These are phyloP conservation scores for Secale cereale DNA, from an alignment of 176 grass and related monocot species.

Conservation along the genomic window DNA sequence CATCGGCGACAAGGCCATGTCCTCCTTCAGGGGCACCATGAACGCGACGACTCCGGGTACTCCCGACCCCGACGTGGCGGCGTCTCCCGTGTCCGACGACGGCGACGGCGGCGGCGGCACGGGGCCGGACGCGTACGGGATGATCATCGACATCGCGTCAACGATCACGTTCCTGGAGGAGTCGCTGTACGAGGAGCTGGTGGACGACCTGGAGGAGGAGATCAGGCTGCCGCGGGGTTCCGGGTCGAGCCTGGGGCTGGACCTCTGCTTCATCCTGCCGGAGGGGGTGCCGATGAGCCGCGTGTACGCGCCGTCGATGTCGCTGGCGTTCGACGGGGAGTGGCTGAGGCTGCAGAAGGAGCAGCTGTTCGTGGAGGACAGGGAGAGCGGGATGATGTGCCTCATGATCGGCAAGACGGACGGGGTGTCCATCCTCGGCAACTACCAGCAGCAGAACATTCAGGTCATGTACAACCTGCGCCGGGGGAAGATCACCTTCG, in stretches of 20 bases:
- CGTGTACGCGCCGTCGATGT: conserved; percentile 47
- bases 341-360: conserved; percentile 45
- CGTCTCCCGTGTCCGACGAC: not conserved
- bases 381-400: conserved; percentile 42
- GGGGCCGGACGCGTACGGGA: conserved; percentile 19
- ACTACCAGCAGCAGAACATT: conserved; percentile 69
- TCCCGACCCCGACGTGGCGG: not conserved
- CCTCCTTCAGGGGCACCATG: not conserved
- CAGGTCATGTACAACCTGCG: conserved; percentile 48
- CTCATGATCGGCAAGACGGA: conserved; percentile 41
- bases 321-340: conserved; percentile 40
- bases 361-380: conserved; percentile 45
- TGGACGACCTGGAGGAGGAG: conserved; percentile 44
- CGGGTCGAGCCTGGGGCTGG: conserved; percentile 43
- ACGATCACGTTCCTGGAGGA: conserved; percentile 51
- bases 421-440: conserved; percentile 56
- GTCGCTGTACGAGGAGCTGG: conserved; percentile 51
- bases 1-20: conserved; percentile 32
- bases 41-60: not conserved
- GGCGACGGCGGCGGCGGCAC: not conserved
- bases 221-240: conserved; percentile 43
- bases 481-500: conserved; percentile 47
- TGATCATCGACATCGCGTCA: conserved; percentile 63
- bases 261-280: conserved; percentile 63
- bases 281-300: conserved; percentile 27